Base-by-base conservation (phyloP, 805 yeast species). In the Yamadazyma kitorensis region DNA sequence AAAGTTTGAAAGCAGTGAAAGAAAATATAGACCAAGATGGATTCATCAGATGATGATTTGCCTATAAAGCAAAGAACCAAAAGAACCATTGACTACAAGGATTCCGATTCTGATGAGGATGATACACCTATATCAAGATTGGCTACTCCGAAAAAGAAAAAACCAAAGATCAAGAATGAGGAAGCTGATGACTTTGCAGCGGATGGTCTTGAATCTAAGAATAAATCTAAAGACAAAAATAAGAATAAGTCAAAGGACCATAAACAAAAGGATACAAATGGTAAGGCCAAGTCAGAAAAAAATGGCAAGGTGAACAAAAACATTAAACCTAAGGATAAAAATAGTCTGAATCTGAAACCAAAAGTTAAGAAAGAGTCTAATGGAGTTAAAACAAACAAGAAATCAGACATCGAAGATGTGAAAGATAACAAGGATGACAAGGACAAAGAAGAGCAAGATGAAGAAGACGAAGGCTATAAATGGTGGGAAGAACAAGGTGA, bases 401-500 rank as follows among this genome's bases (percentile, higher is more conserved):
- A n/a, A n/a, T n/a, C n/a, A n/a, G n/a, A n/a, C n/a, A 9, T 33
- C 35, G 28, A 35, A 41, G 14, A 29, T 29, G 18, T 30, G 29
- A 20, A 24, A 21, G 29, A 31, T 9, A 36, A 41, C 28, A 26
- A 31, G 13, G 39, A 37, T 23, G 34, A 35, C 15, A 27, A 26
- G 18, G 36, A 35, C 10, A 14, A 24, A 5, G 20, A 31, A 17
- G 13, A 6, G n/a, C 37, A 37, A 4, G 60, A 55, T 2, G 69
- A 60, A 1, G 73, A 61, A 5, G 86, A 72, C 2, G 67, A 61
- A n/a, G 41, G 41, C 12, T 80, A 76, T 53, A 81, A 79, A 57
- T 80, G 95, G 95, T 80, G 95, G 94, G 87, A 95, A 93, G 91
- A 86, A 54, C 78, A 76, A 27, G 77, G 76, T 28, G 83, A 82